A percentile compares a stretch with the other conserved stretches of the same genome.
Conservation (phyloP, 129 eudicot species). For the Pseudognaphalium luteoalbum region DNA sequence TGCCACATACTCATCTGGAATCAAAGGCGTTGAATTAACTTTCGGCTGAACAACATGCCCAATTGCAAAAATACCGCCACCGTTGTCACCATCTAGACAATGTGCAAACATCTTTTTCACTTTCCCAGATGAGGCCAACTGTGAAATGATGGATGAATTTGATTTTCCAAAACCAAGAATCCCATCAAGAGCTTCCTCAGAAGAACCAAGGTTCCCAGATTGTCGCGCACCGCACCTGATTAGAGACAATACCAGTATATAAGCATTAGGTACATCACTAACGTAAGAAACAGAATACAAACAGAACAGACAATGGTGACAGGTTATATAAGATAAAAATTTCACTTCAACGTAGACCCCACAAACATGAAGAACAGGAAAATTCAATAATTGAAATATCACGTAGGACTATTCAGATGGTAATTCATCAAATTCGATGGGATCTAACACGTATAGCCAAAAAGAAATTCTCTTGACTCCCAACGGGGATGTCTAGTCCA, state of each 20-base stretch:
- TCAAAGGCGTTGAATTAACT: slow-evolving; percentile 81
- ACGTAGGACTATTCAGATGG: background rate
- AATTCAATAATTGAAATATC: slow-evolving; percentile 9
- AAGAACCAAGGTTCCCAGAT: slow-evolving; percentile 61
- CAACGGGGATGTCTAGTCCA: too few species aligned
- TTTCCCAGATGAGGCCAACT: slow-evolving; percentile 83
- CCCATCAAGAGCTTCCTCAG: slow-evolving; percentile 93
- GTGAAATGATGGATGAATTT: slow-evolving; percentile 82
- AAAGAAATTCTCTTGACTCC: background rate
- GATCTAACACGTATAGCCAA: background rate
- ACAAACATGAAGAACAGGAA: slow-evolving; percentile 9
- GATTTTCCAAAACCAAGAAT: slow-evolving; percentile 91
- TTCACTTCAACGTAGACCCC: background rate
- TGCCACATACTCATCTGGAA: slow-evolving; percentile 67
- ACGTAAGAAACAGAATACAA: slow-evolving; percentile 14
- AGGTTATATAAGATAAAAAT: background rate
- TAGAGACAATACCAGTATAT: slow-evolving; percentile 3
- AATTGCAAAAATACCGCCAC: slow-evolving; percentile 94
- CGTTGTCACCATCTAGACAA: slow-evolving; percentile 89
- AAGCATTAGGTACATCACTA: slow-evolving; percentile 23
- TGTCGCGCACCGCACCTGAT: slow-evolving; percentile 81
- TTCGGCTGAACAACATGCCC: slow-evolving; percentile 92
- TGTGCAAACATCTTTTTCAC: slow-evolving; percentile 97
- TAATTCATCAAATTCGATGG: too few species aligned
- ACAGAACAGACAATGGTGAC: background rate